A percentile compares a stretch with the other conserved stretches of the same genome.
phyloP scores from a whole-genome alignment of 345 rosid genomes.

The Citropsis articulata region DNA sequence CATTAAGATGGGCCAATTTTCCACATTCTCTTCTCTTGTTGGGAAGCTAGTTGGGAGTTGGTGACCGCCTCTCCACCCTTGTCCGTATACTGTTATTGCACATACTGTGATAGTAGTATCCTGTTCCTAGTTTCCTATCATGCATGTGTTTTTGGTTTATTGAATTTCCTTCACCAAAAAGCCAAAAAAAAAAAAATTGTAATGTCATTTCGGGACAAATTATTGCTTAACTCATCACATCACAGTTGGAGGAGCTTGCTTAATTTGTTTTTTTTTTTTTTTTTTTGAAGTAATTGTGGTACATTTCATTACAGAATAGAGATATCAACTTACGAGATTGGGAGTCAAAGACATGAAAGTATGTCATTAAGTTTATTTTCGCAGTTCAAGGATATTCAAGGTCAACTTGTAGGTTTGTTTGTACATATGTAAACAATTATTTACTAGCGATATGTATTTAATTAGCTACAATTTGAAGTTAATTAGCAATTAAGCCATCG shows the following conservation, averaged over 20 bases:
- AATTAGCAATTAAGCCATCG: neutral
- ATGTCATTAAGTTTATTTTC: neutral
- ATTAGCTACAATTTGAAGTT: neutral
- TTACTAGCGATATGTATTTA: neutral
- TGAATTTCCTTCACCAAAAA: neutral
- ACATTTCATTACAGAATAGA: neutral
- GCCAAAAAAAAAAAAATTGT: neutral
- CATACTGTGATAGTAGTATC: conserved; percentile 10
- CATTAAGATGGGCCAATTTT: conserved; percentile 10
- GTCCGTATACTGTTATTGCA: conserved; percentile 16
- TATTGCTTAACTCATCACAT: neutral
- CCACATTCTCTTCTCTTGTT: conserved; percentile 48
- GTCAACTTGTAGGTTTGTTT: neutral
- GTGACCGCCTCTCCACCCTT: conserved; percentile 52
- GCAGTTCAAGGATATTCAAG: neutral
- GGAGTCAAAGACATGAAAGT: neutral
- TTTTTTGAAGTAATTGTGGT: too few species aligned
- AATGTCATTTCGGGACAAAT: neutral
- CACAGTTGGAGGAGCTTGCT: neutral
- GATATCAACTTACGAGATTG: neutral
- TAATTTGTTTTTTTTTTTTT: neutral
- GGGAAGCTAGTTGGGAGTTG: conserved; percentile 71
- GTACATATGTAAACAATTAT: too few species aligned
- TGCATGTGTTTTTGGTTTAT: neutral
- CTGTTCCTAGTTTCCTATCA: neutral